phyloP scores from a whole-genome alignment of 2,329 filamentous ascomycete species.

The Claviceps sp. region DNA sequence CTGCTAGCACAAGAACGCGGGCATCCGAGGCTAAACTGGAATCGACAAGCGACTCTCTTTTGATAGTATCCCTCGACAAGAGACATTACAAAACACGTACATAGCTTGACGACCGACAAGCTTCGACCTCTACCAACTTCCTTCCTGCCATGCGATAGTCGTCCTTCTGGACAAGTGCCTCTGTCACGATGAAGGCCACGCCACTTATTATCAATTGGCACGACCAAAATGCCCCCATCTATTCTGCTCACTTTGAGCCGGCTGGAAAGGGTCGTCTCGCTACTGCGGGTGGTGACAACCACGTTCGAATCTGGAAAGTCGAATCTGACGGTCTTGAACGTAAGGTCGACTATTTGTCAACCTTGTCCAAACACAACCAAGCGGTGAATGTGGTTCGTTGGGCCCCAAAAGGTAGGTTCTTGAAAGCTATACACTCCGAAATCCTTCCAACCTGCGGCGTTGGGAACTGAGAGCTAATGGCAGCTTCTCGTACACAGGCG shows the following conservation, averaged over 20 bases:
- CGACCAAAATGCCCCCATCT: conserved; percentile 91
- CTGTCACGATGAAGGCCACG: conserved; percentile 74
- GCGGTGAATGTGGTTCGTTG: conserved; percentile 97
- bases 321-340: conserved; percentile 74
- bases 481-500: conserved; percentile 42
- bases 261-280: conserved; percentile 83
- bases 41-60: neutral
- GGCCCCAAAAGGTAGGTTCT: conserved; percentile 67
- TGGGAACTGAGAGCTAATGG: conserved; percentile 1
- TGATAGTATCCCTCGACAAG: neutral
- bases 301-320: conserved; percentile 90
- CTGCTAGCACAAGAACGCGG: neutral
- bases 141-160: conserved; percentile 18
- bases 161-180: conserved; percentile 12
- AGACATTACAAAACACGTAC: neutral
- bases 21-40: neutral
- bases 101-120: neutral
- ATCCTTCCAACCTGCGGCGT: neutral
- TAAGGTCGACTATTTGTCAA: conserved; percentile 83
- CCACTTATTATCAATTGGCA: conserved; percentile 98
- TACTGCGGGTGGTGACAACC: conserved; percentile 90
- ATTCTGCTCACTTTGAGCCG: conserved; percentile 93
- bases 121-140: conserved; percentile 1
- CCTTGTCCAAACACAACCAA: conserved; percentile 85
- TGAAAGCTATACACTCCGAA: neutral